Base-by-base conservation (phyloP, 148 eudicot species). In the Vaccinium corymbosum region DNA sequence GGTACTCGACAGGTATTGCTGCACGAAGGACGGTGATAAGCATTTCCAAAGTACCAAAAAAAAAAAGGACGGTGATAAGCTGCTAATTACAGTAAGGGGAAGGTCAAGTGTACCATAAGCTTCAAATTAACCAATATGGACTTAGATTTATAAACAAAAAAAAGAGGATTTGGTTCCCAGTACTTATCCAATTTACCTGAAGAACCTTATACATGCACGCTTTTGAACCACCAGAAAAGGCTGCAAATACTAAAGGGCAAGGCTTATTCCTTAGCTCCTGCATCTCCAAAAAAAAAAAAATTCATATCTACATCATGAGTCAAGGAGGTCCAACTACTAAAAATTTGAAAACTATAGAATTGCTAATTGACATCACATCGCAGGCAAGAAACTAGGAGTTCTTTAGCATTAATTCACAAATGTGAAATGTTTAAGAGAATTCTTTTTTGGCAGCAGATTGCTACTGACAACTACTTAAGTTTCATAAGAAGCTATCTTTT, bases 191-290 rank as follows among this genome's bases (percentile, higher is more conserved):
- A 66, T 27, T 27, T 88, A 93, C 95, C 95, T 93, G 94, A 84
- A 91, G 83, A 83, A 90, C 80, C 85, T 93, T 93, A 70, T 91
- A 93, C 94, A 93, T 85, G 89, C 94, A 91, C 57, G 95, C 92
- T 84, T 92, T 89, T 73, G 95, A 84, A 71, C 95, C 95, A 81
- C 95, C 93, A 83, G 94, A 89, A 86, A 90, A 85, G 53, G 93
- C 85, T 79, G 90, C 88, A 72, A 93, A 75, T 57, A 93, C 91
- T 52, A 91, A 77, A 22, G 95, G 95, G 78, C 94, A 92, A n/a
- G 92, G 90, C 77, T 83, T 84, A 82, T 82, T 29, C 76, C 86
- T 88, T 61, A 93, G 85, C 84, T 87, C 94, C 95, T 93, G 66
- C 81, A 86, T 61, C 46, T 53, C 14, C 70, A 59, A 82, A 35